Percentiles rank a stretch among this genome's conserved stretches.
phyloP scores from a whole-genome alignment of 495 filamentous ascomycete genomes.

The Cenococcum geophilum region DNA sequence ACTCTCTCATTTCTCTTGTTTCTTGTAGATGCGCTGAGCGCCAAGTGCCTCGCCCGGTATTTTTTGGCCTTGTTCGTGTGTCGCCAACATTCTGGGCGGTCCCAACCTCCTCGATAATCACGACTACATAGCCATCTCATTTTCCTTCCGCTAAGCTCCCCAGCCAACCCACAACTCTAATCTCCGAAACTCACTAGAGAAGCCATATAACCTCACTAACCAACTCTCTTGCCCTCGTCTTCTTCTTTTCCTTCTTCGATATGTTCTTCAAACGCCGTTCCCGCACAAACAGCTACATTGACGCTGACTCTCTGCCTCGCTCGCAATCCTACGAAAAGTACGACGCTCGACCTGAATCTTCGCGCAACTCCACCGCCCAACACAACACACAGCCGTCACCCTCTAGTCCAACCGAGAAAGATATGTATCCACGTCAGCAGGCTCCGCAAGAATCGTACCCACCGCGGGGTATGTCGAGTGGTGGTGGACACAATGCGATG shows the following conservation, averaged over 20 bases:
- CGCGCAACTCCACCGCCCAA: slow-evolving; percentile 16
- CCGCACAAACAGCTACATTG: slow-evolving; percentile 29
- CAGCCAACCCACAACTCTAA: slow-evolving; percentile 3
- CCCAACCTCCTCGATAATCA: not conserved
- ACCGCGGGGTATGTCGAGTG: slow-evolving; percentile 4
- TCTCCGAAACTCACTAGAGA: not conserved
- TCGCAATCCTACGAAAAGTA: slow-evolving; percentile 30
- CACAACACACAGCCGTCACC: slow-evolving; percentile 1
- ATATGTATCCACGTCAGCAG: slow-evolving; percentile 28
- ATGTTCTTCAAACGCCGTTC: slow-evolving; percentile 34
- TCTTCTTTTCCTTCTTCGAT: slow-evolving; percentile 15
- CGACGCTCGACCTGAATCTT: slow-evolving; percentile 24
- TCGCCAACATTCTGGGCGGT: not conserved
- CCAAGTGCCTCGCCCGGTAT: not conserved
- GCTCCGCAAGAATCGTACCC: slow-evolving; percentile 20
- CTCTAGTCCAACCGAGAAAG: slow-evolving; percentile 20
- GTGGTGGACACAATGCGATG: slow-evolving; percentile 18
- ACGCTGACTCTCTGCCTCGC: slow-evolving; percentile 20
- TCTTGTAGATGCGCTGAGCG: not conserved
- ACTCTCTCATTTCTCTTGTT: too few relatives aligned
- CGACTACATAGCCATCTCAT: not conserved
- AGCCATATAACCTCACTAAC: slow-evolving; percentile 10
- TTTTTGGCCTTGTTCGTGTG: not conserved
- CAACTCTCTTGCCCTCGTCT: not conserved
- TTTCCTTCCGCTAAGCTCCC: not conserved